Evolutionary conservation across 2,329 filamentous ascomycete genomes (phyloP), one percentile per base, ranked within the genome.

Genomic region (Leptographium radiaticola): DNA sequence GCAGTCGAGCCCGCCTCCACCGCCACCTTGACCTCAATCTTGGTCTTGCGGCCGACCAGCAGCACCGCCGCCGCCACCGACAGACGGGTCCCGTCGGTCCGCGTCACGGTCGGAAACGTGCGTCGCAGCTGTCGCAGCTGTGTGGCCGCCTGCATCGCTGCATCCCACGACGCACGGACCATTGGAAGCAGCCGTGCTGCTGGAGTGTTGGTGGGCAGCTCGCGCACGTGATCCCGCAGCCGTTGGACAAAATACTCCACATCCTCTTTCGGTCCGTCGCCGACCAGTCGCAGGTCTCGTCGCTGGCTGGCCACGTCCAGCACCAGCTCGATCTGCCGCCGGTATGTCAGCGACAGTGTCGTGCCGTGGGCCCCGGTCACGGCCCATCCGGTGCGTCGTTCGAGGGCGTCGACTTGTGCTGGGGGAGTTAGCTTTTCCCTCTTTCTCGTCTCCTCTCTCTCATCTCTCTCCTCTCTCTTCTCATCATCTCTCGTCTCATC

Each of bases 201-300:
- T 51, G 72, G 71, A 0, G 78, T 84, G 49, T 73, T 69, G 54
- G 72, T 70, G 64, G 84, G 83, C 13, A 88, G 67, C 1, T 72
- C 76, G 49, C 84, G 80, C 44, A 87, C 70, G 54, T 84, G 77
- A 54, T 86, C 83, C 45, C 83, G 77, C 55, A 90, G 81, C 61
- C 81, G 79, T 62, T 86, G 79, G 9, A 91, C 69, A 64, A 89
- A 87, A 68, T 90, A 90, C 40, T 86, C 82, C 60, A 81, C 83
- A 63, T 86, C 85, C 0, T 76, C 75, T 1, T 81, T 83, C 52
- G 80, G 66, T 15, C 33, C 78, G 71, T 49, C 75, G 72, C 51
- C 71, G 73, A 88, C 78, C 65, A 89, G 89, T 67, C 78, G 80
- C 0, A 90, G 70, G 60, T 80, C 77, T 8, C 67, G 60, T 49